Percentiles rank a stretch among this genome's conserved stretches.
Conservation (phyloP, 495 filamentous ascomycete species). For the Lepraria neglecta region DNA sequence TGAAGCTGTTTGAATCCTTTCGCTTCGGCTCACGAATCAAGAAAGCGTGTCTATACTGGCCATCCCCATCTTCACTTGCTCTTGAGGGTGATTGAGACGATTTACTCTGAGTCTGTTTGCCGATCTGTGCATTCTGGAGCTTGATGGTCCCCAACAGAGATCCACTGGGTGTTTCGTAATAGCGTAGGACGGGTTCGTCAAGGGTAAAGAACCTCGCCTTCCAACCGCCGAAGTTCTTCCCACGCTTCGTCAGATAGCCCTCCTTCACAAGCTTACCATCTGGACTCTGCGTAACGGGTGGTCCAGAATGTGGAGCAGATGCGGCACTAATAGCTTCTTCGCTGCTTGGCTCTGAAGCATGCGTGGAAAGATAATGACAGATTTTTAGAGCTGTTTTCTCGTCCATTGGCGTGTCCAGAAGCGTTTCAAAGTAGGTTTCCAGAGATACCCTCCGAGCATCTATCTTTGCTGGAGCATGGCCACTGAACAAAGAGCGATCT, state of each 20-base stretch:
- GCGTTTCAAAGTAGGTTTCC: slow-evolving; percentile 75
- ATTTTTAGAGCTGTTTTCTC: slow-evolving; percentile 71
- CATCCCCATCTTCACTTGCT: slow-evolving; percentile 68
- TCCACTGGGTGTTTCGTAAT: slow-evolving; percentile 85
- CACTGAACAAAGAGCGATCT: slow-evolving; percentile 78
- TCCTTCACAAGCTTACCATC: slow-evolving; percentile 68
- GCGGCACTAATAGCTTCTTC: slow-evolving; percentile 52
- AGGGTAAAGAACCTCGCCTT: slow-evolving; percentile 92
- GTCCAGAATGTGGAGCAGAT: slow-evolving; percentile 38
- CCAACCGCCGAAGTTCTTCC: slow-evolving; percentile 99
- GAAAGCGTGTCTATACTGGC: slow-evolving; percentile 95
- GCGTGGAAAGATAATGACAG: slow-evolving; percentile 81
- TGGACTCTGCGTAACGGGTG: slow-evolving; percentile 43
- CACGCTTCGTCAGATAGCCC: slow-evolving; percentile 91
- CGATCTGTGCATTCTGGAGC: slow-evolving; percentile 84
- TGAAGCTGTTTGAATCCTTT: slow-evolving; percentile 83
- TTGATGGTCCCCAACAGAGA: slow-evolving; percentile 90
- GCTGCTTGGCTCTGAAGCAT: slow-evolving; percentile 70
- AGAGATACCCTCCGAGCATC: slow-evolving; percentile 78
- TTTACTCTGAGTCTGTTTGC: slow-evolving; percentile 70
- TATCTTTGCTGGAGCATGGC: slow-evolving; percentile 89
- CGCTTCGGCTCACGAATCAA: slow-evolving; percentile 91
- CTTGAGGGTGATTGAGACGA: slow-evolving; percentile 52
- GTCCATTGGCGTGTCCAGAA: slow-evolving; percentile 76
- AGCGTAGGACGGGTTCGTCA: slow-evolving; percentile 80